Evolutionary conservation across 202 grass and related monocot species (phyloP).

Genomic region (Sporobolus alterniflorus): DNA sequence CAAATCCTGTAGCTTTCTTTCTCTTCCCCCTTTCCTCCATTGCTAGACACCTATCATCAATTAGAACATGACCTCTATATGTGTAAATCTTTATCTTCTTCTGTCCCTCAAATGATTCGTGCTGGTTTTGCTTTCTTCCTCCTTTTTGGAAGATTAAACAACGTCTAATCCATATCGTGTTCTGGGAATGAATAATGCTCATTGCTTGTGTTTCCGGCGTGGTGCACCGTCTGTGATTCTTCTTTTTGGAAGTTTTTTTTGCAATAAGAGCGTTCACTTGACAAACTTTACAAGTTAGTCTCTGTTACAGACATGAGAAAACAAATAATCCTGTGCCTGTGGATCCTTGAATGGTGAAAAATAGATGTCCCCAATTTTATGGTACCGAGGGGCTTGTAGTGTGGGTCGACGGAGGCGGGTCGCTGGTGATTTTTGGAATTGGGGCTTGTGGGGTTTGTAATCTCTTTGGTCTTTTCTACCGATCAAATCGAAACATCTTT

Average conservation of each 20-base stretch:
- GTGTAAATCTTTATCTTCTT: slow-evolving; percentile 22
- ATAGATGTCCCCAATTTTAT: too few relatives aligned
- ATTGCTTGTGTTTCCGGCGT: not conserved
- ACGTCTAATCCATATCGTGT: slow-evolving; percentile 40
- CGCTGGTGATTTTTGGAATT: not conserved
- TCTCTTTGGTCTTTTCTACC: slow-evolving; percentile 6
- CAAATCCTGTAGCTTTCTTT: slow-evolving; percentile 4
- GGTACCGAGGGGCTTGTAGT: too few relatives aligned
- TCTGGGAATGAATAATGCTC: not conserved
- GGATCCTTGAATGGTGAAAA: not conserved
- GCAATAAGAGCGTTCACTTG: not conserved
- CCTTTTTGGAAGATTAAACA: slow-evolving; percentile 29
- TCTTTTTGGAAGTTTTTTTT: slow-evolving; percentile 24
- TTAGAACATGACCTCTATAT: slow-evolving; percentile 35
- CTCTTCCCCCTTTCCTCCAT: slow-evolving; percentile 30
- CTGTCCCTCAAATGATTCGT: slow-evolving; percentile 38
- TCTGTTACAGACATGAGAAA: too few relatives aligned
- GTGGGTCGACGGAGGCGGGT: not conserved
- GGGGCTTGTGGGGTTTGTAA: not conserved
- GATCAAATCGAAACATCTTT: slow-evolving; percentile 26
- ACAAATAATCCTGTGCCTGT: not conserved
- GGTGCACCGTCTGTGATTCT: not conserved
- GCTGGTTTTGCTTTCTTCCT: slow-evolving; percentile 30
- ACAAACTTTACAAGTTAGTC: not conserved
- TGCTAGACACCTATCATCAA: slow-evolving; percentile 27